A percentile compares a stretch with the other conserved stretches of the same genome.
Conservation (phyloP, 1,284 basidiomycete species). For the Pascua sp. region DNA sequence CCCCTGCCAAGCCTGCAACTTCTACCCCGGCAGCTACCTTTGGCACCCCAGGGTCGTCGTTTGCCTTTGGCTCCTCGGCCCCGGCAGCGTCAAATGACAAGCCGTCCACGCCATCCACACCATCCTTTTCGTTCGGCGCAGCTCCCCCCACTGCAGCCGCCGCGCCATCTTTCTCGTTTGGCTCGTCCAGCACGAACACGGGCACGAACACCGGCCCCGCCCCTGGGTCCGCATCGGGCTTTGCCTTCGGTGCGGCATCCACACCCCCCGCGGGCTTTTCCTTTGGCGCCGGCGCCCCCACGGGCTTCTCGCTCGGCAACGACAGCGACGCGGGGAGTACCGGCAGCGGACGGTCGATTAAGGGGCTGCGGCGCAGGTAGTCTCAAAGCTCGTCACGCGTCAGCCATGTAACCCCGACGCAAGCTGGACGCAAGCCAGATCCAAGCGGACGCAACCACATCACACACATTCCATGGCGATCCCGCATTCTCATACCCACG, state of each 20-base stretch:
- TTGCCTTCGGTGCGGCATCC: conserved; percentile 4
- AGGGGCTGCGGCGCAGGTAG: background rate
- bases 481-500: no score
- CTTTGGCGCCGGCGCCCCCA: conserved; percentile 1
- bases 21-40: background rate
- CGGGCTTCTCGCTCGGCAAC: background rate
- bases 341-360: background rate
- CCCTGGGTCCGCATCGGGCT: background rate
- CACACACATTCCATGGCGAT: no score
- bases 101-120: background rate
- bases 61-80: background rate
- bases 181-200: background rate
- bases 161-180: background rate
- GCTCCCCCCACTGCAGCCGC: background rate
- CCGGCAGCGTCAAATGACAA: background rate
- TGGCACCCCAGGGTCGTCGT: background rate
- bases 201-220: no score
- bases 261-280: background rate
- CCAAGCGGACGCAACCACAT: no score
- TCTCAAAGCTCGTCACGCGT: no score
- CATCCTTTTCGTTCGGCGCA: background rate
- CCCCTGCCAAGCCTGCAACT: background rate
- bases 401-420: no score
- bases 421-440: no score
- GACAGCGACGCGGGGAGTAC: background rate